A percentile compares a stretch with the other conserved stretches of the same genome.
Evolutionary conservation across 805 yeast genomes (phyloP).

Genomic region (Wickerhamiella spandovensis): DNA sequence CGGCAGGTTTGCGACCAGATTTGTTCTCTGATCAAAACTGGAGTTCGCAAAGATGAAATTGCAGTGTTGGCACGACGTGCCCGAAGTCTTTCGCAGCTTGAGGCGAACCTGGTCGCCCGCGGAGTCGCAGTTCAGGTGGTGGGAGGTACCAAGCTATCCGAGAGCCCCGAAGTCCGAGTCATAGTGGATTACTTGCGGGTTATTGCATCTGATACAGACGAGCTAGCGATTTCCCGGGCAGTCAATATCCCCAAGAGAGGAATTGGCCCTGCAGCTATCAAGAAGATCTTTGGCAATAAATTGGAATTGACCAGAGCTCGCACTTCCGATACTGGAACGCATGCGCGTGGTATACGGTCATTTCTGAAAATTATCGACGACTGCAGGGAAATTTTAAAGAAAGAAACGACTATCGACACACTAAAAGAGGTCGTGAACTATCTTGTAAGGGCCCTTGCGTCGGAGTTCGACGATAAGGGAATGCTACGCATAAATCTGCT

Average conservation of each 20-base stretch:
- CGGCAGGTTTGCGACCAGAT: constrained; percentile 33
- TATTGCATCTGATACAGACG: constrained; percentile 44
- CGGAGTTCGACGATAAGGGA: neutral
- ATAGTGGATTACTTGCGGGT: constrained; percentile 55
- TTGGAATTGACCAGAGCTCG: neutral
- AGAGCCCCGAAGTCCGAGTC: constrained; percentile 49
- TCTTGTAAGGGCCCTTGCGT: neutral
- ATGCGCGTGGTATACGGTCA: neutral
- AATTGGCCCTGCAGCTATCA: constrained; percentile 44
- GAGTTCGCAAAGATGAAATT: constrained; percentile 44
- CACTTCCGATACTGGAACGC: neutral
- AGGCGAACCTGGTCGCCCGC: constrained; percentile 41
- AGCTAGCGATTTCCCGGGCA: constrained; percentile 44
- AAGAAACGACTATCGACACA: neutral
- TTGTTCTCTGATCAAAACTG: constrained; percentile 29
- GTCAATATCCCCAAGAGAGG: constrained; percentile 53
- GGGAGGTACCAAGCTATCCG: constrained; percentile 74
- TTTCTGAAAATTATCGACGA: neutral
- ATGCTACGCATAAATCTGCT: neutral
- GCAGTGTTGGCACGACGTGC: constrained; percentile 61
- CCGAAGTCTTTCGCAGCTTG: constrained; percentile 47
- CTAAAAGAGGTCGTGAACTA: neutral
- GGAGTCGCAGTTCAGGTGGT: constrained; percentile 54
- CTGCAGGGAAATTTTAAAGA: neutral
- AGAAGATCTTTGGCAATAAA: constrained; percentile 17